Percentiles rank a stretch among this genome's conserved stretches.
Evolutionary conservation across 495 filamentous ascomycete species (phyloP).

Genomic region (Jackrogersella minutella): DNA sequence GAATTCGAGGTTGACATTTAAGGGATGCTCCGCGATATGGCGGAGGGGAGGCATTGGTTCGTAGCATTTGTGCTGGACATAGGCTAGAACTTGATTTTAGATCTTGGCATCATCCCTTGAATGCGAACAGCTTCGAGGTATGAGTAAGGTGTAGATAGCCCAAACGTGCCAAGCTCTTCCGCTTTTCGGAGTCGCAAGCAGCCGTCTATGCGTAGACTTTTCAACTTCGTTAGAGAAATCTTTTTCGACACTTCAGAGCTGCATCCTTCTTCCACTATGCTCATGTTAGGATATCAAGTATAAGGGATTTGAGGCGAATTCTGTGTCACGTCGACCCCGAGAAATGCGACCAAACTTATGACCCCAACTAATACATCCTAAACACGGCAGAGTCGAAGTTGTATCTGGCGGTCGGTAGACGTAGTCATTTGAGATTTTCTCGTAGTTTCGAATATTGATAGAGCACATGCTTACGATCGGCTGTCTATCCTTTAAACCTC

Average conservation of each 20-base stretch:
- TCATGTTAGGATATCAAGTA: background rate
- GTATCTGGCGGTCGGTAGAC: background rate
- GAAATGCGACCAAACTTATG: background rate
- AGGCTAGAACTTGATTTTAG: conserved; percentile 1
- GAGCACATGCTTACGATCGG: background rate
- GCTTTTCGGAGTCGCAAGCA: conserved; percentile 9
- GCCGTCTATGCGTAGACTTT: conserved; percentile 1
- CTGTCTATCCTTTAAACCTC: background rate
- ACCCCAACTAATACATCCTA: background rate
- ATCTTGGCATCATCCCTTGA: background rate
- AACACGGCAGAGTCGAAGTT: background rate
- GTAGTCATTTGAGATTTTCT: background rate
- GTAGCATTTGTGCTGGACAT: background rate
- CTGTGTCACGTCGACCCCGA: background rate
- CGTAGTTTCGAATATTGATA: background rate
- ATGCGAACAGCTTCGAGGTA: background rate
- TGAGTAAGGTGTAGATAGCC: background rate
- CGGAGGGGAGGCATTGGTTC: background rate
- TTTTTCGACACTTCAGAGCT: background rate
- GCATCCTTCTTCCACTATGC: background rate
- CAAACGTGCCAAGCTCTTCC: conserved; percentile 26
- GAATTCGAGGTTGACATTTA: conserved; percentile 1
- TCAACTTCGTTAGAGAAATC: background rate
- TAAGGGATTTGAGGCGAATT: background rate
- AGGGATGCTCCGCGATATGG: background rate